These are phyloP conservation scores for Penicillium coffeae DNA, from an alignment of 495 filamentous ascomycete species.

Conservation along the genomic window DNA sequence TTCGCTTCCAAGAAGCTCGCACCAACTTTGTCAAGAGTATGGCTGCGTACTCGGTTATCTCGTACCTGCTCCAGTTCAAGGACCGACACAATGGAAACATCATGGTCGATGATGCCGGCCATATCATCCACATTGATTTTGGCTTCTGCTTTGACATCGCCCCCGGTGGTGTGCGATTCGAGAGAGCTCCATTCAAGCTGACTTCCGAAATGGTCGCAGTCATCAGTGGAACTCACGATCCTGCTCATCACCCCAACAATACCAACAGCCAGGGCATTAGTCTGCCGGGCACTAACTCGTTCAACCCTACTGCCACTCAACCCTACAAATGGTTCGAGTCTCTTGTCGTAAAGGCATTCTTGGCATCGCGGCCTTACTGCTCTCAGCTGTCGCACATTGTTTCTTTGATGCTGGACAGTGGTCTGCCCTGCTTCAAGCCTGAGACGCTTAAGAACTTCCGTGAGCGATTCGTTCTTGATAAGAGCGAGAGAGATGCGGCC, in stretches of 20 bases:
- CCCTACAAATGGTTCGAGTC: conserved; percentile 96
- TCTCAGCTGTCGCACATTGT: conserved; percentile 88
- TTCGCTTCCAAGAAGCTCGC: conserved; percentile 90
- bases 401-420: conserved; percentile 91
- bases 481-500: conserved; percentile 88
- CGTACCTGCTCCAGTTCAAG: conserved; percentile 96
- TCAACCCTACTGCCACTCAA: conserved; percentile 65
- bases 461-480: conserved; percentile 90
- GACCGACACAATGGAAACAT: conserved; percentile 99
- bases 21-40: conserved; percentile 99
- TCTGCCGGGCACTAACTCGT: conserved; percentile 32
- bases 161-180: conserved; percentile 92
- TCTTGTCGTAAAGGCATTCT: conserved; percentile 89
- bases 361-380: conserved; percentile 81
- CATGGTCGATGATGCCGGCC: conserved; percentile 95
- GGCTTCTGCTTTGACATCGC: conserved; percentile 99
- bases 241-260: conserved; percentile 27
- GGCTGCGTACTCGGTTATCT: conserved; percentile 99
- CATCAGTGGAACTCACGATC: conserved; percentile 74
- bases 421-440: conserved; percentile 96
- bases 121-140: conserved; percentile 99
- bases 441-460: conserved; percentile 90
- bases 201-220: conserved; percentile 96
- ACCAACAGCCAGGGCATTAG: conserved; percentile 23
- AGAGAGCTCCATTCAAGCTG: conserved; percentile 97